A percentile compares a stretch with the other conserved stretches of the same genome.
phyloP scores from a whole-genome alignment of 1,139 yeast genomes.

The Diutina pseudorugosa region DNA sequence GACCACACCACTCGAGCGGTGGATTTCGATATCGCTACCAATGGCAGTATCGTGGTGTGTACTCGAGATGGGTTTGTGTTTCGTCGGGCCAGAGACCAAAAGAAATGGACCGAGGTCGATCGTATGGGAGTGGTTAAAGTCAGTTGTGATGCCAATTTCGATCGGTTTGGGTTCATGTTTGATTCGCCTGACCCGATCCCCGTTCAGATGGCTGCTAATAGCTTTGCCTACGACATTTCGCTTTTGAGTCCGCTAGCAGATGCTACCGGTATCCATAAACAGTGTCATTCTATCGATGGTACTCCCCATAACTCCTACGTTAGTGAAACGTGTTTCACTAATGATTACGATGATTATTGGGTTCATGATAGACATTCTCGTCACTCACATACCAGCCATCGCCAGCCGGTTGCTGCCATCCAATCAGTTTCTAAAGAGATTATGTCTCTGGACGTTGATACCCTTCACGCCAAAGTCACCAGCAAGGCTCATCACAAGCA shows the following conservation, averaged over 20 bases:
- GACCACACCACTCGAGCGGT: slow-evolving; percentile 35
- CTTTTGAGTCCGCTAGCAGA: slow-evolving; percentile 31
- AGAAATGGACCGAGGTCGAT: slow-evolving; percentile 45
- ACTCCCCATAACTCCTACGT: slow-evolving; percentile 10
- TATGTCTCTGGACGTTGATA: background rate
- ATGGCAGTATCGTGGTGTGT: slow-evolving; percentile 59
- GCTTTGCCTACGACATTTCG: slow-evolving; percentile 34
- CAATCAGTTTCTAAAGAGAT: background rate
- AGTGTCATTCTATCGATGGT: background rate
- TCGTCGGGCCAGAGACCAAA: slow-evolving; percentile 16
- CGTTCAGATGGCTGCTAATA: slow-evolving; percentile 29
- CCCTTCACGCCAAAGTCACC: background rate
- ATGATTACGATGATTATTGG: background rate
- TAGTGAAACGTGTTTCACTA: background rate
- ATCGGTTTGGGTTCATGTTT: slow-evolving; percentile 58
- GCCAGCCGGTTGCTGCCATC: background rate
- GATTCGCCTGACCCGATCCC: slow-evolving; percentile 52
- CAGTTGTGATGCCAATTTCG: slow-evolving; percentile 52
- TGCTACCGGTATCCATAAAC: slow-evolving; percentile 5
- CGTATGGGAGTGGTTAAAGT: slow-evolving; percentile 40
- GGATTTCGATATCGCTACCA: slow-evolving; percentile 57
- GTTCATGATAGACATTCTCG: background rate
- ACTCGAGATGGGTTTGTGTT: slow-evolving; percentile 60
- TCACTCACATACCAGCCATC: background rate
- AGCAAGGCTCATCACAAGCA: background rate